Evolutionary conservation across 2,329 filamentous ascomycete species (phyloP), one percentile per base, ranked within the genome.

Genomic region (Sarocladium oryzae): DNA sequence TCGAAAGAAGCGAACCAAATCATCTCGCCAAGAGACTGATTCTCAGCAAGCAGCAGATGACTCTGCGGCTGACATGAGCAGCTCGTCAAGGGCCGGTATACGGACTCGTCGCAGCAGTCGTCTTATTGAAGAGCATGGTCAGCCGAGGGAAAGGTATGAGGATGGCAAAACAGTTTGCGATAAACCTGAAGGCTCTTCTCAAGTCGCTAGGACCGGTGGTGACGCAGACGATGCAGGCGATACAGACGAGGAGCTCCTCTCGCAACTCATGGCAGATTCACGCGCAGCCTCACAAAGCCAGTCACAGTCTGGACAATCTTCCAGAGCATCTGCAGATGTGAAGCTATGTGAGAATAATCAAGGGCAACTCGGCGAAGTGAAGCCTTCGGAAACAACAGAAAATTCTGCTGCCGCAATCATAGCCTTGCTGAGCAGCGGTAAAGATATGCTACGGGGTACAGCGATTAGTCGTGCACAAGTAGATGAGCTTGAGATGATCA

Each of bases 401-500:
- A n/a, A 49, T 28, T 18, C 30, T 37, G 46, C 21, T 6, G 11
- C 15, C 3, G 16, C 30, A n/a, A 20, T 71, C 36, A 57, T 70
- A 53, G 56, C 60, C 15, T 60, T 63, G 24, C 58, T 72, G 26
- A 62, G 63, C 20, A 63, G 57, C 30, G 66, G 67, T 0, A 66
- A 93, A 21, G 72, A 74, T 18, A 76, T 82, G 56, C 72, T 90
- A 53, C 78, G 76, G 51, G 70, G 69, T 24, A 73, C 82, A 20
- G 72, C 78, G 15, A 67, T 95, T 37, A 81, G 81, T 15, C 75
- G 80, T 10, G 73, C 79, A 10, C 82, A 88, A 54, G 79, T 89
- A 50, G 77, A 83, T 53, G 76, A 85, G 62, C 76, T 93, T 57
- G 88, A 93, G 61, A 85, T 91, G 62, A 70, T 89, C 59, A 75